Evolutionary conservation across 352 stramenopile genomes (phyloP).

Genomic region (Phytophthora multivora): DNA sequence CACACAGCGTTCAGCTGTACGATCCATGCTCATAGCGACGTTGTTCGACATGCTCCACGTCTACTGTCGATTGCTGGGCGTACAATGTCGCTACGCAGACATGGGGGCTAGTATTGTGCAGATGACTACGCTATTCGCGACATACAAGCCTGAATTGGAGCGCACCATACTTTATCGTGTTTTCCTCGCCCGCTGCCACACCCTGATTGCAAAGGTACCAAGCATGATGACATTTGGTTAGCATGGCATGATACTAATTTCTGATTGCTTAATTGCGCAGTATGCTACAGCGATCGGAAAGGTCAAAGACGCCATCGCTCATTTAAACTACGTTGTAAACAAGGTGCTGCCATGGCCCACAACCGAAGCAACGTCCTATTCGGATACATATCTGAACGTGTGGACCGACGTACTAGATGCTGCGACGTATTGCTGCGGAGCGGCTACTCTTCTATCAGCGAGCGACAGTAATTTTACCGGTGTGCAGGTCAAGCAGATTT

Average conservation of each 20-base stretch:
- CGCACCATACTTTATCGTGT: constrained; percentile 52
- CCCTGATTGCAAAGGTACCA: constrained; percentile 69
- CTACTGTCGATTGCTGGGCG: constrained; percentile 58
- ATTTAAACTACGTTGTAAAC: constrained; percentile 60
- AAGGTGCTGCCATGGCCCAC: constrained; percentile 47
- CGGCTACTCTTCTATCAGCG: constrained; percentile 15
- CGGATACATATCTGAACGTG: constrained; percentile 51
- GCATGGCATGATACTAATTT: neutral
- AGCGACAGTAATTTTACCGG: neutral
- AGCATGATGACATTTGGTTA: neutral
- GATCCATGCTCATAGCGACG: constrained; percentile 54
- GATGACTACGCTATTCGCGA: constrained; percentile 60
- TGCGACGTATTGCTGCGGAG: constrained; percentile 49
- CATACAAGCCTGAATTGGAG: constrained; percentile 51
- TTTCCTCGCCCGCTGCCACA: constrained; percentile 60
- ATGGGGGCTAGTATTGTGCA: constrained; percentile 65
- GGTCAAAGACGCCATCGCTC: constrained; percentile 49
- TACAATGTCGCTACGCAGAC: constrained; percentile 71
- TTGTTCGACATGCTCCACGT: constrained; percentile 76
- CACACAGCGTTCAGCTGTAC: constrained; percentile 34
- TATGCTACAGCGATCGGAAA: constrained; percentile 65
- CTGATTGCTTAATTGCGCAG: constrained; percentile 24
- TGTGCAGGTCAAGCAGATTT: constrained; percentile 49
- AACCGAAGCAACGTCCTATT: constrained; percentile 39
- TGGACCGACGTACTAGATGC: constrained; percentile 69